Conservation (phyloP, 2,329 filamentous ascomycete genomes). For the Tolypocladium tropicale region DNA sequence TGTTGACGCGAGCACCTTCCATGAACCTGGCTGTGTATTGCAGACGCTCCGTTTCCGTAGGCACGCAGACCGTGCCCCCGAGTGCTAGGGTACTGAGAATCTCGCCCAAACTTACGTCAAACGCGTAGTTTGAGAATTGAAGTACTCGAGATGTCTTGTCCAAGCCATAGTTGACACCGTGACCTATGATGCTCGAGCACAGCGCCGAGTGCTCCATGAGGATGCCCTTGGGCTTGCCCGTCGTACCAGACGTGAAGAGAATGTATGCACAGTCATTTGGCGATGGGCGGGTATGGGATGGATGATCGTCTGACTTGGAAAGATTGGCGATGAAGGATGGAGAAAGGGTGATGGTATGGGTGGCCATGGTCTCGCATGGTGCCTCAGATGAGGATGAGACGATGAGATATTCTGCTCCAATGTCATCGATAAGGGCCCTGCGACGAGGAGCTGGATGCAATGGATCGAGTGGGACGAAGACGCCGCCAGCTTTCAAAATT, state of each 20-base stretch:
- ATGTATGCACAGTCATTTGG: slow-evolving; percentile 9
- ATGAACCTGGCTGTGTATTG: not conserved
- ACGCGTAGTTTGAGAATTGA: slow-evolving; percentile 39
- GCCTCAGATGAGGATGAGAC: not conserved
- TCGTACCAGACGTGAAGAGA: slow-evolving; percentile 17
- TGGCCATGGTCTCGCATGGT: not conserved
- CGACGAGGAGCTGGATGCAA: slow-evolving; percentile 4
- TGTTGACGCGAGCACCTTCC: not conserved
- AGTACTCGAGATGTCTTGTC: slow-evolving; percentile 37
- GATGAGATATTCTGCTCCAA: not conserved
- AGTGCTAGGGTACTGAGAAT: slow-evolving; percentile 10
- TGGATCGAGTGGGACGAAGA: slow-evolving; percentile 15
- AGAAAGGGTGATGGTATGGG: not conserved
- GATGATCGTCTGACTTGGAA: not conserved
- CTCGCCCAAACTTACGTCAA: slow-evolving; percentile 32
- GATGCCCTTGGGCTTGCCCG: slow-evolving; percentile 17
- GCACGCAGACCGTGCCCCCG: slow-evolving; percentile 12
- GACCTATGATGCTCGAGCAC: slow-evolving; percentile 37
- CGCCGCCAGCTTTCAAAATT: slow-evolving; percentile 15
- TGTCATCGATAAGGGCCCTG: not conserved
- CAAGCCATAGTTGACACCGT: slow-evolving; percentile 36
- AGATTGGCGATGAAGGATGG: not conserved
- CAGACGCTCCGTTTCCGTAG: slow-evolving; percentile 9
- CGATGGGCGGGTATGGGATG: not conserved
- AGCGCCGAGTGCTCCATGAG: slow-evolving; percentile 36